Evolutionary conservation across 129 eudicot genomes (phyloP).

Genomic region (Chrysanthemum makinoi): DNA sequence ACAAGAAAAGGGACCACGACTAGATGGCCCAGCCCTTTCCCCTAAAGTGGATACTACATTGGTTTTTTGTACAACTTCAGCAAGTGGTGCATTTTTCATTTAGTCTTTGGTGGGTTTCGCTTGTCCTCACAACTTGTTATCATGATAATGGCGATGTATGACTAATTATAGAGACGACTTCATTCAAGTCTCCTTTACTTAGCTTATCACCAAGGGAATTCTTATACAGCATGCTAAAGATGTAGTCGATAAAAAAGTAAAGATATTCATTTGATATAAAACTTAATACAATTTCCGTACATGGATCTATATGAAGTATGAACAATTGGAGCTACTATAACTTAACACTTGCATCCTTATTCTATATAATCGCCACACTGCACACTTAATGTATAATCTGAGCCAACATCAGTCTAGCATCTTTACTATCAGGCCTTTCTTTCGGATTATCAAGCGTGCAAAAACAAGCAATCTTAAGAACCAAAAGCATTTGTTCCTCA

Average conservation of each 20-base stretch:
- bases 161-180: not conserved
- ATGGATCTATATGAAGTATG: not conserved
- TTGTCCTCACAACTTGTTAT: not conserved
- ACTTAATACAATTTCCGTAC: not conserved
- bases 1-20: not conserved
- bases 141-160: conserved; percentile 6
- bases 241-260: not conserved
- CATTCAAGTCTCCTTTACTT: conserved; percentile 2
- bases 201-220: not conserved
- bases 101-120: conserved; percentile 2
- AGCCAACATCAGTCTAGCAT: conserved; percentile 66
- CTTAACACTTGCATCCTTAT: conserved; percentile 16
- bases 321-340: conserved; percentile 6
- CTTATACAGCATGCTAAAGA: not conserved
- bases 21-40: not conserved
- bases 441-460: conserved; percentile 76
- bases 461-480: conserved; percentile 87
- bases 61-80: not conserved
- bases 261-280: not conserved
- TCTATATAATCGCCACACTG: not conserved
- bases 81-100: not conserved
- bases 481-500: conserved; percentile 93
- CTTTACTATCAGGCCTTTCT: conserved; percentile 89
- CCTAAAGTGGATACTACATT: not conserved
- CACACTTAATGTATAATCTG: conserved; percentile 55